Evolutionary conservation across 2,329 filamentous ascomycete species (phyloP), one percentile per base, ranked within the genome.

Genomic region (Penicillium sp.): DNA sequence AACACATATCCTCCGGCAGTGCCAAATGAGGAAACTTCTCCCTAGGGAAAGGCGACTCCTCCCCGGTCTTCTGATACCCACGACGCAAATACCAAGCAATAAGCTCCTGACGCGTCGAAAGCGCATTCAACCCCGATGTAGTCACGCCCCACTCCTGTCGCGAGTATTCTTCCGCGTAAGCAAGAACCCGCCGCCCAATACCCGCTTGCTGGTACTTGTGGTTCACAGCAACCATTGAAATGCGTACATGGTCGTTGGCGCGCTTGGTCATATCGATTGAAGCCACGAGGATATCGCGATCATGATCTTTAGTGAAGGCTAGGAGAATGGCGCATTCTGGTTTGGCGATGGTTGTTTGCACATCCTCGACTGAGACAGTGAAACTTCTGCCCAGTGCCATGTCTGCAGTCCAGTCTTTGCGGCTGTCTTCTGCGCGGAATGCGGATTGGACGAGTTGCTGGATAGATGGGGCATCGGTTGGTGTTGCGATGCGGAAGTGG

Each of bases 391-490:
- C 62, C 33, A 73, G 67, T 4, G 68, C 68, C 33, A 71, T 64
- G 53, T 76, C 65, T 4, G 68, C 77, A 0, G 73, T 72, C 74
- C 74, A 77, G 55, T 66, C 58, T 53, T 69, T 55, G 49, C 77
- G 66, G 57, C 59, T 72, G 43, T 79, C 77, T 3, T 72, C 66
- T 45, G 76, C 68, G 33, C 75, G 76, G 47, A 80, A 80, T 0
- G 78, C 75, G 13, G 70, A 61, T 50, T 80, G 67, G 1, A 78
- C 71, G 1, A 80, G 68, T 16, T 69, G 56, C 27, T 75, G 75
- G 26, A 80, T 53, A 7, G 59, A 67, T 0, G 60, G 50, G 0
- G 73, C 78, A 54, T 80, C 76, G 2, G 74, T 66, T 7, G 55
- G 42, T 8, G 67, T 75, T 48, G 78, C 78, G 33, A 66, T 47